Conservation (phyloP, 345 rosid species). For the Populus pruinosa region DNA sequence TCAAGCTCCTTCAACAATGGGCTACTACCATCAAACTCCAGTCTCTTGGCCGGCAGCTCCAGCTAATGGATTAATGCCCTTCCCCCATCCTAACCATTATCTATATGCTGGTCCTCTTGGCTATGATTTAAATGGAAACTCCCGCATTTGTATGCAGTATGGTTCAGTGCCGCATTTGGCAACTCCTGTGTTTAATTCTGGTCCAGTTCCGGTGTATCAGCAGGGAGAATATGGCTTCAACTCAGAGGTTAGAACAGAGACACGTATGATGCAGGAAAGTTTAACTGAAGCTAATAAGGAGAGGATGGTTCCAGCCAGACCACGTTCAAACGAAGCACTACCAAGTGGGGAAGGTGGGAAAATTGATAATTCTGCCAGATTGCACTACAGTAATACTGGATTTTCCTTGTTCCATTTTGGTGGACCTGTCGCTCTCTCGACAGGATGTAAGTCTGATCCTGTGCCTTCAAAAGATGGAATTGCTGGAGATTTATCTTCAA, state of each 20-base stretch:
- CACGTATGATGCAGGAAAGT: slow-evolving; percentile 21
- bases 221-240: slow-evolving; percentile 43
- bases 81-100: slow-evolving; percentile 56
- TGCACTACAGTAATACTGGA: slow-evolving; percentile 29
- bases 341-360: slow-evolving; percentile 31
- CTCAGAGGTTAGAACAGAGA: slow-evolving; percentile 36
- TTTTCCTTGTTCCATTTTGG: slow-evolving; percentile 93
- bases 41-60: slow-evolving; percentile 75
- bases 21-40: slow-evolving; percentile 77
- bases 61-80: slow-evolving; percentile 55
- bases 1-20: slow-evolving; percentile 64
- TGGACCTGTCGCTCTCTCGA: slow-evolving; percentile 68
- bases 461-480: slow-evolving; percentile 39
- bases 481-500: slow-evolving; percentile 44
- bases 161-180: slow-evolving; percentile 49
- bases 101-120: slow-evolving; percentile 55
- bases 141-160: slow-evolving; percentile 64
- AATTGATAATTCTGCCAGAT: slow-evolving; percentile 26
- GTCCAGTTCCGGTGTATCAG: slow-evolving; percentile 53
- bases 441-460: slow-evolving; percentile 40
- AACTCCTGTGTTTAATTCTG: slow-evolving; percentile 42
- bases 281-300: slow-evolving; percentile 30
- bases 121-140: slow-evolving; percentile 59
- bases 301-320: slow-evolving; percentile 27
- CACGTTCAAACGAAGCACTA: slow-evolving; percentile 24